Conservation (phyloP, 768 basidiomycete genomes). For the Neoboletus magnificus region DNA sequence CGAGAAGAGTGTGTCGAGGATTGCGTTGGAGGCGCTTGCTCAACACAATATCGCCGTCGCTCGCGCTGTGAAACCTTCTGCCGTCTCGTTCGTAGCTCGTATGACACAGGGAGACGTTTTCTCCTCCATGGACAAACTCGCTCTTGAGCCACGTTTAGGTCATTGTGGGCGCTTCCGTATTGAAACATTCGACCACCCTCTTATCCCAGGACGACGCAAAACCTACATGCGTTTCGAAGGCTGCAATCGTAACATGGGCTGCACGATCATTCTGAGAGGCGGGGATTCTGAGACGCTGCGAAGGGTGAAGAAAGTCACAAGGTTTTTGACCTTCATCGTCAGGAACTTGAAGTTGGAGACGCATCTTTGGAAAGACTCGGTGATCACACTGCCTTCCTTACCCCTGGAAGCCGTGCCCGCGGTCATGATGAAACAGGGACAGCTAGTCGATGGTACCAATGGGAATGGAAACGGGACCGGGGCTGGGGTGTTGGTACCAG, state of each 20-base stretch:
- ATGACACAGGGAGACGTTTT: constrained; percentile 95
- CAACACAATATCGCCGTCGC: constrained; percentile 88
- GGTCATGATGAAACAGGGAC: constrained; percentile 26
- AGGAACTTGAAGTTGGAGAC: constrained; percentile 93
- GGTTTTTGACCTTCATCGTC: constrained; percentile 89
- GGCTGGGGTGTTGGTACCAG: constrained; percentile 11
- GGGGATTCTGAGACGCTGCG: constrained; percentile 76
- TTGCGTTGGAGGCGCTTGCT: constrained; percentile 84
- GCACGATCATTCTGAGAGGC: constrained; percentile 89
- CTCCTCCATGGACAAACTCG: constrained; percentile 92
- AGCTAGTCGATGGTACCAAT: constrained; percentile 18
- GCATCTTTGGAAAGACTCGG: constrained; percentile 87
- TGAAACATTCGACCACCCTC: constrained; percentile 90
- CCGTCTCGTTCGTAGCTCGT: constrained; percentile 82
- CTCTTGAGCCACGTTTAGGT: constrained; percentile 83
- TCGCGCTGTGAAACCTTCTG: constrained; percentile 81
- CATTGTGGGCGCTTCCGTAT: constrained; percentile 83
- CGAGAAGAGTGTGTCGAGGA: constrained; percentile 85
- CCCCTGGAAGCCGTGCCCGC: constrained; percentile 62
- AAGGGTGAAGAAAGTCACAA: constrained; percentile 87
- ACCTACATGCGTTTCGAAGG: constrained; percentile 99
- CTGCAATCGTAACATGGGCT: constrained; percentile 88
- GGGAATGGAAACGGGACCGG: constrained; percentile 20
- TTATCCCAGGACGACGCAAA: constrained; percentile 93
- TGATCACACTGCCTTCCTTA: constrained; percentile 69